Evolutionary conservation across 2,329 filamentous ascomycete species (phyloP), one percentile per base, ranked within the genome.

Genomic region (Claviceps spartinae): DNA sequence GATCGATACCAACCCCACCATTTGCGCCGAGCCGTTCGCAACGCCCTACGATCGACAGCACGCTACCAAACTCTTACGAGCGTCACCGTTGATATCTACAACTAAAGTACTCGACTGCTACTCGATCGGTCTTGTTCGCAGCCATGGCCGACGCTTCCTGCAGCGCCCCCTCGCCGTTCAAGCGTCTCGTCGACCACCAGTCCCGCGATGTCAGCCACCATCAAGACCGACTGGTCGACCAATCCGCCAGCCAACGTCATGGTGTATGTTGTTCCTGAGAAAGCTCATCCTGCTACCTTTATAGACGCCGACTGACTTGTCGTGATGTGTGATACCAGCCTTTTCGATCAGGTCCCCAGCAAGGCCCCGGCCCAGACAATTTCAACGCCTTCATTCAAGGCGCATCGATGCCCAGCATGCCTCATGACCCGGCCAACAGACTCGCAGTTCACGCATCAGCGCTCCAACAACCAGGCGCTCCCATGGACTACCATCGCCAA

Each of bases 131-230:
- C 26, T 14, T 24, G 38, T 24, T 30, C 18, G 5, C 36, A 30
- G 42, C 36, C 50, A 72, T 72, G 70, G 64, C 68, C 40, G 69
- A 71, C 50, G 63, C 64, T 52, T 69, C 69, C 9, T 72, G 70
- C 55, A 69, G 69, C 54, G 69, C 69, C 37, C 63, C 64, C 2
- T 68, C 67, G 48, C 69, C 70, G 38, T 71, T 72, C 52, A 72
- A 72, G 62, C 66, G 64, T 13, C 63, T 72, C 43, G 58, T 69
- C 20, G 68, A 72, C 8, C 69, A 72, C 41, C 69, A 72, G 49
- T 61, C 63, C n/a, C 65, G 65, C 45, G 69, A 72, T 58, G 62
- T 64, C 48, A 69, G 67, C 57, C 66, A 67, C 49, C 69, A 70
- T 16, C 68, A 71, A 55, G 69, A 71, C 55, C 63, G 67, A n/a